Percentiles rank a stretch among this genome's conserved stretches.
Conservation (phyloP, 495 filamentous ascomycete species). For the Daldinia loculata region DNA sequence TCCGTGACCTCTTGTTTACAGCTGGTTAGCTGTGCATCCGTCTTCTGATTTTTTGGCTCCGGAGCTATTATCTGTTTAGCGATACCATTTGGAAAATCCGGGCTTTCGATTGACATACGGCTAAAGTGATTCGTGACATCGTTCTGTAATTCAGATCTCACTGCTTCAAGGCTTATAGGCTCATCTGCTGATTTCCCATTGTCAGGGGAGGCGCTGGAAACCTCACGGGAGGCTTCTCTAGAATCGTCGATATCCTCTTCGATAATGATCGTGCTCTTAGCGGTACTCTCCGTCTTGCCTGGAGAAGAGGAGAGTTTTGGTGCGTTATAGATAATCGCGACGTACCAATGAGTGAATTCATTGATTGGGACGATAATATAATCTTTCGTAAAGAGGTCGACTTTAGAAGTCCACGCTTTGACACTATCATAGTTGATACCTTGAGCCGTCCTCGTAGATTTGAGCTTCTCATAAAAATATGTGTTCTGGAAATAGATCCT, state of each 20-base stretch:
- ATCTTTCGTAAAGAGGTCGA: constrained; percentile 85
- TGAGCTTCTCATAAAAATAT: constrained; percentile 84
- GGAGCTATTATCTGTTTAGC: constrained; percentile 31
- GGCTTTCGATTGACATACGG: constrained; percentile 42
- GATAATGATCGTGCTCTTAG: constrained; percentile 29
- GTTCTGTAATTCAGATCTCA: constrained; percentile 13
- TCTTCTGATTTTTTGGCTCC: constrained; percentile 12
- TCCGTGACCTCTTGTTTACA: constrained; percentile 17
- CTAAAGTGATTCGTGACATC: constrained; percentile 35
- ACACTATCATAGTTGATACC: constrained; percentile 83
- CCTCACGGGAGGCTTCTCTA: neutral
- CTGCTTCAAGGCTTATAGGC: neutral
- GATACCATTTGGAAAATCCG: constrained; percentile 7
- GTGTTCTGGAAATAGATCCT: constrained; percentile 89
- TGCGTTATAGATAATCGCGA: constrained; percentile 95
- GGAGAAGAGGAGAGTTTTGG: constrained; percentile 58
- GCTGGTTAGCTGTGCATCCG: neutral
- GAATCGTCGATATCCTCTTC: constrained; percentile 23
- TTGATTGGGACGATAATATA: constrained; percentile 94
- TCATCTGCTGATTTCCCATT: constrained; percentile 12
- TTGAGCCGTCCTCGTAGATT: constrained; percentile 59
- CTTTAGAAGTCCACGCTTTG: constrained; percentile 85
- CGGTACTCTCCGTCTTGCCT: constrained; percentile 37
- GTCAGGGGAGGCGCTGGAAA: constrained; percentile 2
- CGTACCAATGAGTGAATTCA: constrained; percentile 88